Percentiles rank a stretch among this genome's conserved stretches.
Evolutionary conservation across 2,329 filamentous ascomycete species (phyloP).

Genomic region (Fusarium pseudocircinatum): DNA sequence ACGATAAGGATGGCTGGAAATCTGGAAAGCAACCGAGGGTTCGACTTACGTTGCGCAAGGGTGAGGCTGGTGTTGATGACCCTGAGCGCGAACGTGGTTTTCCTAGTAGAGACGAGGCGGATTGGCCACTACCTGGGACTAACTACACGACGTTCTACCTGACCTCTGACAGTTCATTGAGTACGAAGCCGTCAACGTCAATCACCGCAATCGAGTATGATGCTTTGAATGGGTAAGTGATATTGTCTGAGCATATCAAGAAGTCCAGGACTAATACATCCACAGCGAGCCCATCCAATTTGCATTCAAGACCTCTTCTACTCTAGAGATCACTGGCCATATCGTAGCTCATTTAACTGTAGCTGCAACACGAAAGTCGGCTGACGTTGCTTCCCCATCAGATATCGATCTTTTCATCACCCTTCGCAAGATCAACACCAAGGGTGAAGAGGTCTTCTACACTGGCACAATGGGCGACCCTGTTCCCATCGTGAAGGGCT

Average conservation of each 20-base stretch:
- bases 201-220: conserved; percentile 44
- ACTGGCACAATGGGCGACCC: conserved; percentile 72
- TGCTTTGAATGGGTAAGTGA: neutral
- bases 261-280: conserved; percentile 35
- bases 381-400: conserved; percentile 35
- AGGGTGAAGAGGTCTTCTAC: conserved; percentile 68
- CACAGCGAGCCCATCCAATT: conserved; percentile 51
- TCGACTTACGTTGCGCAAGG: conserved; percentile 69
- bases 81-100: conserved; percentile 67
- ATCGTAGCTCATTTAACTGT: conserved; percentile 71
- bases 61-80: conserved; percentile 73
- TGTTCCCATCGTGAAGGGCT: conserved; percentile 70
- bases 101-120: conserved; percentile 62
- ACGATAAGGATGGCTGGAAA: conserved; percentile 70
- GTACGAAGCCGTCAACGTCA: neutral
- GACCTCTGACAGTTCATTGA: conserved; percentile 54
- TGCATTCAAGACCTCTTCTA: conserved; percentile 65
- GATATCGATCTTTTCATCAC: conserved; percentile 75
- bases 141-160: conserved; percentile 70
- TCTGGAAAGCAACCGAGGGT: conserved; percentile 67
- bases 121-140: conserved; percentile 74
- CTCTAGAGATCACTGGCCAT: conserved; percentile 76
- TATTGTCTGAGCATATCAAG: conserved; percentile 60
- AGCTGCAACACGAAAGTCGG: conserved; percentile 65
- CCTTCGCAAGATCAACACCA: conserved; percentile 64